Evolutionary conservation across 2,329 filamentous ascomycete genomes (phyloP).

Genomic region (Fusarium sterilihyphosum): DNA sequence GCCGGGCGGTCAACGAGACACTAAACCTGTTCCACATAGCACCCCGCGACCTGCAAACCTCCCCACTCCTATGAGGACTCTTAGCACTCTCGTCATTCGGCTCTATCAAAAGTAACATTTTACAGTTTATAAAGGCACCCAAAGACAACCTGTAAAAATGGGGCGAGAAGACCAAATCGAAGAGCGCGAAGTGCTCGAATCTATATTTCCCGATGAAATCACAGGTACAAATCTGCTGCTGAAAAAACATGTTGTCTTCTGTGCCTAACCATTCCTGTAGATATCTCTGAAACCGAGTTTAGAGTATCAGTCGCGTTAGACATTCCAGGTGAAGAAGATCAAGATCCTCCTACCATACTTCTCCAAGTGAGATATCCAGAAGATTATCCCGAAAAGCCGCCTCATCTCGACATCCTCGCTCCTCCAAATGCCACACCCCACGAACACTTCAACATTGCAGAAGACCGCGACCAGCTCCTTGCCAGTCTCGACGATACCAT

Average conservation of each 20-base stretch:
- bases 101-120: conserved; percentile 16
- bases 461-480: conserved; percentile 81
- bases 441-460: conserved; percentile 79
- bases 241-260: background rate
- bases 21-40: conserved; percentile 36
- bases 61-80: conserved; percentile 41
- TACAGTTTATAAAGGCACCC: background rate
- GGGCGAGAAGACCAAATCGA: conserved; percentile 89
- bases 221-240: conserved; percentile 68
- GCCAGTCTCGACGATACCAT: conserved; percentile 77
- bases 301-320: conserved; percentile 89
- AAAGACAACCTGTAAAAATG: conserved; percentile 53
- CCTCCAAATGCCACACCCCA: conserved; percentile 76
- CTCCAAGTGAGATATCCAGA: conserved; percentile 91
- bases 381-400: conserved; percentile 88
- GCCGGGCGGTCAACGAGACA: conserved; percentile 49
- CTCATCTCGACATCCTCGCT: conserved; percentile 80
- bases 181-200: conserved; percentile 97
- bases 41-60: conserved; percentile 44
- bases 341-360: conserved; percentile 76
- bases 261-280: conserved; percentile 56
- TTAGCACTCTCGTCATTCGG: conserved; percentile 30
- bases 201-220: conserved; percentile 98
- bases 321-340: conserved; percentile 71
- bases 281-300: conserved; percentile 90